Conservation (phyloP, 164 flowering plant species). For the Vitis vinifera region ASM3070453v1 NC_081805.1:27565001-27565500, state of each 20-base stretch:
- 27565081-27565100: too few relatives aligned
- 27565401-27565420: constrained; percentile 68
- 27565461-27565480: constrained; percentile 85
- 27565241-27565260: too few relatives aligned
- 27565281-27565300: neutral
- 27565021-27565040: too few relatives aligned
- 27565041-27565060: too few relatives aligned
- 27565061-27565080: too few relatives aligned
- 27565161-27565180: neutral
- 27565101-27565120: too few relatives aligned
- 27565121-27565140: too few relatives aligned
- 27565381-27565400: constrained; percentile 57
- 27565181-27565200: neutral
- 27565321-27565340: neutral
- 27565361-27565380: constrained; percentile 1
- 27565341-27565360: neutral
- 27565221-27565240: too few relatives aligned
- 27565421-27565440: constrained; percentile 69
- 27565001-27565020: too few relatives aligned
- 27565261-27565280: neutral
- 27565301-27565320: neutral
- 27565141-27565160: too few relatives aligned
- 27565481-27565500: constrained; percentile 96
- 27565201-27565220: neutral
- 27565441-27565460: constrained; percentile 69